Base-by-base conservation (phyloP, 208 protist genomes). In the Tetramitus jugosus region DNA sequence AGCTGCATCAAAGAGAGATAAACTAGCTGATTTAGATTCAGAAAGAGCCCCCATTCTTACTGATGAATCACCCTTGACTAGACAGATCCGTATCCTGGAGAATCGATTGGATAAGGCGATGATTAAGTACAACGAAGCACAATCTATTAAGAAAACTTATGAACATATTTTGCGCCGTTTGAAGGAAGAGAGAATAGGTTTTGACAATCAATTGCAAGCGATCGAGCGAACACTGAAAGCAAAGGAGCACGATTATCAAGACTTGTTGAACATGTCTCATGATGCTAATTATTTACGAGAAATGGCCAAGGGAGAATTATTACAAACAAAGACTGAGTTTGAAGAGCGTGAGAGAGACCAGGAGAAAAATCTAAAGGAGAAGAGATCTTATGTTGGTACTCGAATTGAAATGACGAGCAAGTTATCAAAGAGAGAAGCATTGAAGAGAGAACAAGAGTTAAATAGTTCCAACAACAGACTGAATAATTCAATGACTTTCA, bases 51-150 rank as follows among this genome's bases (percentile, higher is more conserved):
- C 81, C 26, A 80, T 81, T 0, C 79, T 92, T 43, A 85, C 91
- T 62, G 87, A 85, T 14, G 89, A 86, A 53, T 65, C 76, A 2
- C 80, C 87, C n/a, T 75, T 91, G 17, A 85, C 85, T 17, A 83
- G 91, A 53, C 86, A 92, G 52, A 93, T 95, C 64, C 84, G 92
- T 45, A 85, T 80, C 20, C 83, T 97, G 3, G 94, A 97, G 82
- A 93, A 92, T 49, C 79, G 83, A 39, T 81, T 97, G 0, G 89
- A 97, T 79, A 90, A 92, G 14, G 82, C 93, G 0, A 87, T 95
- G 45, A 86, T 85, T 35, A 89, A 94, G 84, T 94, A 94, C 83
- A 88, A 91, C 74, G 87, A 88, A 60, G 88, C 92, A 3, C 75
- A 84, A 35, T 80, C 80, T 17, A 90, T 97, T 35, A 64, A 85